A percentile compares a stretch with the other conserved stretches of the same genome.
These are phyloP conservation scores for Infundibulicybe gibba DNA, from an alignment of 768 basidiomycete genomes.

Conservation along the genomic window DNA sequence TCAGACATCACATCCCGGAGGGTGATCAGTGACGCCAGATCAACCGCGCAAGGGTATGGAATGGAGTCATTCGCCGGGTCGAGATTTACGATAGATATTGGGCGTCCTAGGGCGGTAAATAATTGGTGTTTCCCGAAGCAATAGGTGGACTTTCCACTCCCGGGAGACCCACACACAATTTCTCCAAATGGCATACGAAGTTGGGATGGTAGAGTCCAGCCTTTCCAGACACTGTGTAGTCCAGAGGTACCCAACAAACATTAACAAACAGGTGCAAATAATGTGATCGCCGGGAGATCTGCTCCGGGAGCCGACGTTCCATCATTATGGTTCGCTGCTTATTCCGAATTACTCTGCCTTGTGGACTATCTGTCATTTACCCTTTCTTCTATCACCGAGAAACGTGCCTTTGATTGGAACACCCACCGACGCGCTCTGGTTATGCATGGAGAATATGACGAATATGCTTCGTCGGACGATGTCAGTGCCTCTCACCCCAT, in stretches of 20 bases:
- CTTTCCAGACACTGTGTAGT: too few relatives aligned
- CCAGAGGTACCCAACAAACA: too few relatives aligned
- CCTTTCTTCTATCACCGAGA: too few relatives aligned
- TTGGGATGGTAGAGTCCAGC: not conserved
- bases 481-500: conserved; percentile 14
- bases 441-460: conserved; percentile 4
- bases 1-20: conserved; percentile 85
- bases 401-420: not conserved
- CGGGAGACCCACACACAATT: conserved; percentile 82
- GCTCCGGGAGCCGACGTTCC: too few relatives aligned
- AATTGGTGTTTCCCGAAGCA: conserved; percentile 88
- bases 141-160: conserved; percentile 86
- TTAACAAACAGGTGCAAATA: too few relatives aligned
- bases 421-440: not conserved
- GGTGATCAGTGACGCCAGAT: conserved; percentile 82
- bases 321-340: too few relatives aligned
- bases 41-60: conserved; percentile 88
- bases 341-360: too few relatives aligned
- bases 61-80: conserved; percentile 92
- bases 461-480: conserved; percentile 28
- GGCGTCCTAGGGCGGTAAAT: conserved; percentile 80
- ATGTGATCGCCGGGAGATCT: too few relatives aligned
- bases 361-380: too few relatives aligned
- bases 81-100: conserved; percentile 89
- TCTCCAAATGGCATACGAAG: conserved; percentile 79